Conservation (phyloP, 2,329 filamentous ascomycete genomes). For the Parastagonospora nodorum region DNA sequence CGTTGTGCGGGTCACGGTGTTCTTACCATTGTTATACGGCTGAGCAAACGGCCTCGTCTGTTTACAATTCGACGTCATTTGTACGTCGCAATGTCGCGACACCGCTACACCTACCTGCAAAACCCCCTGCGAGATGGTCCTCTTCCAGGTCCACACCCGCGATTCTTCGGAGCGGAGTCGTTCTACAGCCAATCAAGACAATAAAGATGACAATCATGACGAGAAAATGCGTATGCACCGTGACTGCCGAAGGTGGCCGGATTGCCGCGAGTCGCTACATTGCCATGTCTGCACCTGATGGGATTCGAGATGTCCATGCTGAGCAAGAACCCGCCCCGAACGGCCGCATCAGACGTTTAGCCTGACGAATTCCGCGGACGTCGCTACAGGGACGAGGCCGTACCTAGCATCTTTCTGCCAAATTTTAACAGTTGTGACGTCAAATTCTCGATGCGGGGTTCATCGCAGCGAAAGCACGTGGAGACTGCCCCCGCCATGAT, state of each 20-base stretch:
- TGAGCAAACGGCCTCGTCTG: conserved; percentile 3
- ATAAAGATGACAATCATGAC: conserved; percentile 13
- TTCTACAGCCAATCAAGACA: conserved; percentile 16
- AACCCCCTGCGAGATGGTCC: conserved; percentile 11
- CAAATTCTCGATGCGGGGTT: neutral
- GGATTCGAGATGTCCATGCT: conserved; percentile 32
- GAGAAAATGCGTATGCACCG: conserved; percentile 13
- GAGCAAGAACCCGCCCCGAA: conserved; percentile 15
- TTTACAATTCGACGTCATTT: conserved; percentile 17
- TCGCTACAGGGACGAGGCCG: neutral
- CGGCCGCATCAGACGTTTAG: conserved; percentile 5
- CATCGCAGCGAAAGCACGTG: neutral
- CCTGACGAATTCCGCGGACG: neutral
- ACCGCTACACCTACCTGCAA: neutral
- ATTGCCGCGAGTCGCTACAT: conserved; percentile 20
- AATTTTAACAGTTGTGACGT: neutral
- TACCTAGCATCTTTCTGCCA: neutral
- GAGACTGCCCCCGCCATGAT: too few species aligned
- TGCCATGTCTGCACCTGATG: conserved; percentile 20
- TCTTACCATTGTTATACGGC: neutral
- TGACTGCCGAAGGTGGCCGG: conserved; percentile 26
- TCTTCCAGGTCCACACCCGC: conserved; percentile 13
- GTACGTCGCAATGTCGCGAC: neutral
- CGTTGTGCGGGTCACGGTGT: neutral
- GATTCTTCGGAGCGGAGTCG: conserved; percentile 10